Conservation (phyloP, 2,329 filamentous ascomycete species). For the Fusarium multiceps region DNA sequence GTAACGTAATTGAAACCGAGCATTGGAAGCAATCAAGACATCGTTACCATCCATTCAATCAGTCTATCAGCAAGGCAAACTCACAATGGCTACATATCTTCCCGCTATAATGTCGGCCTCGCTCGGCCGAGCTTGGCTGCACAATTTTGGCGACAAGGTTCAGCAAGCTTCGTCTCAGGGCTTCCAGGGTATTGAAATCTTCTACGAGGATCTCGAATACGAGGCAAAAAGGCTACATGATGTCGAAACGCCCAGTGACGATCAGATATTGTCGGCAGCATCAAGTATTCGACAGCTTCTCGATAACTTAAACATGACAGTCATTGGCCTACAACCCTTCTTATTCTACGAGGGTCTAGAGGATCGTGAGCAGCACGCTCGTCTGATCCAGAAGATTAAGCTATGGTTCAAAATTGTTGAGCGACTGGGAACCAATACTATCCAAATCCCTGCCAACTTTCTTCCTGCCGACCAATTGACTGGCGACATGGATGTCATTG, state of each 20-base stretch:
- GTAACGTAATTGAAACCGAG: rapidly evolving
- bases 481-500: constrained; percentile 13
- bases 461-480: constrained; percentile 16
- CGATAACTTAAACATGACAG: not conserved
- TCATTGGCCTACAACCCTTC: constrained; percentile 12
- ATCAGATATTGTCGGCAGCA: not conserved
- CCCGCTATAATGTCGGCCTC: constrained; percentile 12
- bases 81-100: not conserved
- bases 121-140: constrained; percentile 16
- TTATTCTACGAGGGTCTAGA: constrained; percentile 9
- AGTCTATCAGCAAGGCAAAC: rapidly evolving
- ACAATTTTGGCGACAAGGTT: constrained; percentile 6
- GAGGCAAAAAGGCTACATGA: constrained; percentile 1
- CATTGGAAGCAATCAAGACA: no score
- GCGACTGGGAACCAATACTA: not conserved
- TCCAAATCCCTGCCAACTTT: constrained; percentile 21
- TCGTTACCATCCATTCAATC: no score
- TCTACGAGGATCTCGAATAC: constrained; percentile 17
- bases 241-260: not conserved
- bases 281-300: not conserved
- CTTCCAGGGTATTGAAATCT: constrained; percentile 16
- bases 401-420: constrained; percentile 8
- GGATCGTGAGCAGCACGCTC: not conserved
- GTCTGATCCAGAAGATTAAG: not conserved
- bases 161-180: not conserved